These are phyloP conservation scores for Fusarium sp. DNA, from an alignment of 2,329 filamentous ascomycete genomes.

Conservation along the genomic window DNA sequence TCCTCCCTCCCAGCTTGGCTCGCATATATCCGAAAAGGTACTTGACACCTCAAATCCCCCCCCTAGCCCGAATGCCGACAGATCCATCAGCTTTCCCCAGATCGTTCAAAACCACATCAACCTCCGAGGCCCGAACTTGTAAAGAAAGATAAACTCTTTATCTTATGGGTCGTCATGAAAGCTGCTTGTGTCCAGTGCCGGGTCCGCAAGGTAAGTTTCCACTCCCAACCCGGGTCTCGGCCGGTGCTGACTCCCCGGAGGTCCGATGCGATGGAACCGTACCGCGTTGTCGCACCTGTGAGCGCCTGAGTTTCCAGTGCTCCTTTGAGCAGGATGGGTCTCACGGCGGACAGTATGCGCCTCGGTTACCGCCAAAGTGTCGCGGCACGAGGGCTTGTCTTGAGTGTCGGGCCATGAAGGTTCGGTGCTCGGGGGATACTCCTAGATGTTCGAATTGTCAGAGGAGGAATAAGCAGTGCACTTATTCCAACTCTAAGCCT, in stretches of 20 bases:
- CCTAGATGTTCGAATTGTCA: constrained; percentile 41
- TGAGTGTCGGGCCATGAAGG: constrained; percentile 42
- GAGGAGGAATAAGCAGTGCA: constrained; percentile 38
- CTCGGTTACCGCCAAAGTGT: constrained; percentile 41
- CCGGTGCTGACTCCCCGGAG: constrained; percentile 40
- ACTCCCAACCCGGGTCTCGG: constrained; percentile 30
- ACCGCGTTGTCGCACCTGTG: constrained; percentile 40
- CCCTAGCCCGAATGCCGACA: background rate
- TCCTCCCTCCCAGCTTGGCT: background rate
- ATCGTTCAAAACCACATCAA: background rate
- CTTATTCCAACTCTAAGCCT: constrained; percentile 29
- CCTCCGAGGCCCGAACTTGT: background rate
- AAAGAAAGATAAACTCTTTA: background rate
- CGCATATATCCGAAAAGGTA: background rate
- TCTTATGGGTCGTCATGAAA: constrained; percentile 33
- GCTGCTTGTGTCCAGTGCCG: constrained; percentile 44
- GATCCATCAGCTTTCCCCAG: background rate
- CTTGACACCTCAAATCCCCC: background rate
- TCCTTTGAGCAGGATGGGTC: constrained; percentile 43
- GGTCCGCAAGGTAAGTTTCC: constrained; percentile 40
- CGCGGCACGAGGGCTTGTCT: constrained; percentile 40
- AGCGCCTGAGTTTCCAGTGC: constrained; percentile 41
- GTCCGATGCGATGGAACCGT: constrained; percentile 43
- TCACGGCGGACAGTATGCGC: constrained; percentile 27
- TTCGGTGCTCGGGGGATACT: constrained; percentile 41